Percentiles rank a stretch among this genome's conserved stretches.
Evolutionary conservation across 345 rosid species (phyloP).

Genomic region (Gossypium ekmanianum): DNA sequence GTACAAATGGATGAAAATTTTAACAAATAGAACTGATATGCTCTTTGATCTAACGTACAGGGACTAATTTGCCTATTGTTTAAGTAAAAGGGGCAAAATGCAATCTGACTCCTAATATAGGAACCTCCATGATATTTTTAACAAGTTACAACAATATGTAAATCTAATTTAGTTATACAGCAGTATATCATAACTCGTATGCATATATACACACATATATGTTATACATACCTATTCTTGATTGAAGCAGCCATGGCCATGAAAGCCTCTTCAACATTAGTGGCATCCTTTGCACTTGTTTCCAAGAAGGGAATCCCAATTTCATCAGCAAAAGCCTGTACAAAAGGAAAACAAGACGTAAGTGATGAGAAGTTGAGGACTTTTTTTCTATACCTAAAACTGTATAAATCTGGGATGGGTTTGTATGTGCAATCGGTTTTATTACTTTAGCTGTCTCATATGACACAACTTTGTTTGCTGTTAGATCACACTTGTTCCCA

Average conservation of each 20-base stretch:
- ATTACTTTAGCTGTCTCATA: conserved; percentile 66
- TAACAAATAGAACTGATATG: no score
- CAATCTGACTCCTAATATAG: no score
- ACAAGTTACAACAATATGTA: no score
- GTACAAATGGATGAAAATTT: no score
- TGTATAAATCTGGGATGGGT: no score
- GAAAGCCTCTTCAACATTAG: conserved; percentile 72
- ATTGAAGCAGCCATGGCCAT: conserved; percentile 77
- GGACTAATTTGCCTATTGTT: no score
- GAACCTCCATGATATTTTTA: no score
- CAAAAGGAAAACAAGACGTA: not conserved
- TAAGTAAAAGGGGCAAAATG: no score
- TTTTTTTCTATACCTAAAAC: not conserved
- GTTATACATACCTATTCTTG: conserved; percentile 47
- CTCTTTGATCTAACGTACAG: no score
- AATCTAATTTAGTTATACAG: no score
- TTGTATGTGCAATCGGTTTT: not conserved
- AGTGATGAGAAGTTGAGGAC: not conserved
- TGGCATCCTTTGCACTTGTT: conserved; percentile 69
- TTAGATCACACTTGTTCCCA: conserved; percentile 68
- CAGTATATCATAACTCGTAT: no score
- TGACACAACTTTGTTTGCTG: conserved; percentile 62
- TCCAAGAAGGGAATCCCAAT: conserved; percentile 77
- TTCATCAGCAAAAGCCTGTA: conserved; percentile 70
- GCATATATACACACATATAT: no score